A percentile compares a stretch with the other conserved stretches of the same genome.
Evolutionary conservation across 1,284 basidiomycete species (phyloP).

Genomic region (Microbotryomycetes sp.): DNA sequence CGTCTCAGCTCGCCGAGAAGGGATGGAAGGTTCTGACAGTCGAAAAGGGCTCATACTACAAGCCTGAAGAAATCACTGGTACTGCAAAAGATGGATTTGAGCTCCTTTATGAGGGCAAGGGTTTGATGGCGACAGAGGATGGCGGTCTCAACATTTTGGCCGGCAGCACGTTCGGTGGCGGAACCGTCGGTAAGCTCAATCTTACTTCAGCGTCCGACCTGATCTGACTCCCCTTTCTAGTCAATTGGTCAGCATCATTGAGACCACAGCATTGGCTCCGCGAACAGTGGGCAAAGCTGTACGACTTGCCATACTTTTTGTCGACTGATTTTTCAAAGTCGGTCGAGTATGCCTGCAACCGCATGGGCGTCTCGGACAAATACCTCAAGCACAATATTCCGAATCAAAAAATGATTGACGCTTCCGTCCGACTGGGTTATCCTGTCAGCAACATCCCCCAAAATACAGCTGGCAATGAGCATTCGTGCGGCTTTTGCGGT

Average conservation of each 20-base stretch:
- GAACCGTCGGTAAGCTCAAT: constrained; percentile 35
- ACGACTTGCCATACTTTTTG: constrained; percentile 41
- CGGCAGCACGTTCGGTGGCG: constrained; percentile 46
- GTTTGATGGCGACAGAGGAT: constrained; percentile 42
- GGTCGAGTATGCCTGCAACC: constrained; percentile 40
- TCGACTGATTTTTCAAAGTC: constrained; percentile 40
- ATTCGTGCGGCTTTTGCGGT: constrained; percentile 44
- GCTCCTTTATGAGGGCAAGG: constrained; percentile 42
- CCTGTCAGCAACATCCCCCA: constrained; percentile 33
- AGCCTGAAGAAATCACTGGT: constrained; percentile 39
- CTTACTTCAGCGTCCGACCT: neutral
- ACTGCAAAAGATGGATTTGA: constrained; percentile 40
- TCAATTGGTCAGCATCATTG: constrained; percentile 48
- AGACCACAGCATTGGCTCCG: constrained; percentile 43
- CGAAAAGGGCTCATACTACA: constrained; percentile 45
- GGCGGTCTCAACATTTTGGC: constrained; percentile 43
- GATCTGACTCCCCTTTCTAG: neutral
- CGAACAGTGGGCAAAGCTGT: constrained; percentile 42
- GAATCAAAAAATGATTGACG: constrained; percentile 40
- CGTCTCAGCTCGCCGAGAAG: constrained; percentile 39
- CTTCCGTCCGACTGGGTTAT: constrained; percentile 28
- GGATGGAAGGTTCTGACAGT: constrained; percentile 43
- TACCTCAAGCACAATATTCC: constrained; percentile 41
- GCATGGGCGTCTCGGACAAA: constrained; percentile 42
- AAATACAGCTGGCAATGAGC: constrained; percentile 42